Percentiles rank a stretch among this genome's conserved stretches.
These are phyloP conservation scores for Bretziella fagacearum DNA, from an alignment of 2,329 filamentous ascomycete species.

Conservation along the genomic window DNA sequence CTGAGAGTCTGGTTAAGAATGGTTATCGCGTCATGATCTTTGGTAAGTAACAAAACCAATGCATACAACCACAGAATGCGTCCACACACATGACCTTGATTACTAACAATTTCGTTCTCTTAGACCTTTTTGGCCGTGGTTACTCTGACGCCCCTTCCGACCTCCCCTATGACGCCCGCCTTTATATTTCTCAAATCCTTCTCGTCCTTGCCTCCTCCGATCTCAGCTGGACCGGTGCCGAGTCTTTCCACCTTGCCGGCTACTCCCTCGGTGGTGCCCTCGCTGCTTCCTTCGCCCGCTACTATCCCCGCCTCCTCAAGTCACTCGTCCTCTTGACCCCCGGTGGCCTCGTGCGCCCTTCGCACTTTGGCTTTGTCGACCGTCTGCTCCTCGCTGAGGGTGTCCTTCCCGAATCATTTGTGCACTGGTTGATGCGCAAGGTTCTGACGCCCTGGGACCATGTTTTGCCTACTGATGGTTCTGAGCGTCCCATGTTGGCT, in stretches of 20 bases:
- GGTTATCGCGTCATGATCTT: slow-evolving; percentile 69
- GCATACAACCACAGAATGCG: background rate
- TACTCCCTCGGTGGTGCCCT: slow-evolving; percentile 71
- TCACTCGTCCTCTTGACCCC: slow-evolving; percentile 51
- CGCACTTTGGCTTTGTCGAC: slow-evolving; percentile 43
- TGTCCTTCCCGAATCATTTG: slow-evolving; percentile 41
- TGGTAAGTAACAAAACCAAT: slow-evolving; percentile 30
- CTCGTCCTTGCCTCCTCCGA: slow-evolving; percentile 47
- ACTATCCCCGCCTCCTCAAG: slow-evolving; percentile 47
- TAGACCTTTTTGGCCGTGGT: slow-evolving; percentile 60
- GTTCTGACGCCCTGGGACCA: slow-evolving; percentile 29
- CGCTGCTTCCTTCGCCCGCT: slow-evolving; percentile 49
- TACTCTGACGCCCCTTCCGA: slow-evolving; percentile 52
- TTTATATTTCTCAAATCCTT: slow-evolving; percentile 50
- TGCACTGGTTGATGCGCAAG: slow-evolving; percentile 34
- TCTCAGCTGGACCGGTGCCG: slow-evolving; percentile 35
- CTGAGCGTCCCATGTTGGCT: slow-evolving; percentile 23
- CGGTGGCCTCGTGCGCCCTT: slow-evolving; percentile 47
- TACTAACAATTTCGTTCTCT: background rate
- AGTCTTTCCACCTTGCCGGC: slow-evolving; percentile 53
- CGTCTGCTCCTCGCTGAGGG: slow-evolving; percentile 45
- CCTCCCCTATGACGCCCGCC: slow-evolving; percentile 41
- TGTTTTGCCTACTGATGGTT: slow-evolving; percentile 23
- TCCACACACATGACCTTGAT: background rate
- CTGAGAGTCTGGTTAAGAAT: slow-evolving; percentile 42